Conservation (phyloP, 768 basidiomycete species). For the Leccinum barrowsii region DNA sequence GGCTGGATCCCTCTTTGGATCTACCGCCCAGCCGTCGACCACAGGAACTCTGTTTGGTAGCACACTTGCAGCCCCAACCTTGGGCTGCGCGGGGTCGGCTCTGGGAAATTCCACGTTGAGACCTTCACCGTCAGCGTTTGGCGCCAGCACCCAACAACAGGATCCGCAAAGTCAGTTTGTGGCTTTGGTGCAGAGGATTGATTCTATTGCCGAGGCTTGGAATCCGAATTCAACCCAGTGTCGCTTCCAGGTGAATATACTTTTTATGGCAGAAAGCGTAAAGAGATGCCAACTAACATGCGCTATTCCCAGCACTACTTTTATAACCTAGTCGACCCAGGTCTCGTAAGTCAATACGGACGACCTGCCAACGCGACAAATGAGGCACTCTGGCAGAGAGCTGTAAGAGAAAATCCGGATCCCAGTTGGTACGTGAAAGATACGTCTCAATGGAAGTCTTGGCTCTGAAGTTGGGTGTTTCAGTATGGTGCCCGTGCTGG, state of each 20-base stretch:
- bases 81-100: conserved; percentile 28
- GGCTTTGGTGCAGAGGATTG: conserved; percentile 55
- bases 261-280: background rate
- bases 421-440: conserved; percentile 53
- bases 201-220: conserved; percentile 68
- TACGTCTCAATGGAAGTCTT: background rate
- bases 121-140: conserved; percentile 35
- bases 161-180: conserved; percentile 60
- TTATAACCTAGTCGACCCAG: conserved; percentile 79
- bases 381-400: conserved; percentile 74
- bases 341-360: conserved; percentile 59
- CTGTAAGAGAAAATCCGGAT: conserved; percentile 78
- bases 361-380: conserved; percentile 71
- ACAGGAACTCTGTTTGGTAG: conserved; percentile 37
- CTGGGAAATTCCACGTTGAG: conserved; percentile 30
- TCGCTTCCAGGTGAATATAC: conserved; percentile 64
- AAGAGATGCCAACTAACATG: background rate
- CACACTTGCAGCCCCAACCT: conserved; percentile 30
- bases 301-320: conserved; percentile 59
- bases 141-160: conserved; percentile 44
- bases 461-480: conserved; percentile 4
- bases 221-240: conserved; percentile 64
- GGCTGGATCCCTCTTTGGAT: conserved; percentile 30
- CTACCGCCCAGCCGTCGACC: conserved; percentile 21
- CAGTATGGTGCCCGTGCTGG: conserved; percentile 78